These are phyloP conservation scores for Fraxinus sp. DNA, from an alignment of 305 asterid genomes.

Conservation along the genomic window DNA sequence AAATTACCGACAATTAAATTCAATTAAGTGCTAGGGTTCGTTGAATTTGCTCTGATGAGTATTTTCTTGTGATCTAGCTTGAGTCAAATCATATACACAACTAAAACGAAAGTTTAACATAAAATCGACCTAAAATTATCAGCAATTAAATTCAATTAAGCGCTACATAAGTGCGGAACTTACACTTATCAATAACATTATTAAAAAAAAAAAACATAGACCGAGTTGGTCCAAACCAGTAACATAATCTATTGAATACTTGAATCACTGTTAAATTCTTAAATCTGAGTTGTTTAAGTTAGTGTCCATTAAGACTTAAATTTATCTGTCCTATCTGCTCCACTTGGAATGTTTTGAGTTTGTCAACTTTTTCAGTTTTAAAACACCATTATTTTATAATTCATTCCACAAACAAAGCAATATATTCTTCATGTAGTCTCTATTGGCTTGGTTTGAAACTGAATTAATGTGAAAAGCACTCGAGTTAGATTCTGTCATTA, in stretches of 20 bases:
- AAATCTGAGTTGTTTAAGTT: neutral
- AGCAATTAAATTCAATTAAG: neutral
- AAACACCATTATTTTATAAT: conserved; percentile 10
- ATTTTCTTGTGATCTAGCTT: neutral
- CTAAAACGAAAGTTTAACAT: neutral
- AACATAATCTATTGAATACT: neutral
- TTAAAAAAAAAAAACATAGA: neutral
- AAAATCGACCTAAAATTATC: neutral
- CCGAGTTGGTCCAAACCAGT: neutral
- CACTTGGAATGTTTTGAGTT: conserved; percentile 57
- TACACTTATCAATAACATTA: neutral
- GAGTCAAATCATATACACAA: neutral
- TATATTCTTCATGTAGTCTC: conserved; percentile 5
- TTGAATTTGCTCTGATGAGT: neutral
- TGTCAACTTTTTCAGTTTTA: conserved; percentile 35
- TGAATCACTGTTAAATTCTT: neutral
- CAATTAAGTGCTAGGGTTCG: too few relatives aligned
- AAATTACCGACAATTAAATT: too few relatives aligned
- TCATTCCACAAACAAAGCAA: neutral
- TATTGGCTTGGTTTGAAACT: conserved; percentile 15
- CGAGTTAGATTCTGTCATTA: conserved; percentile 35
- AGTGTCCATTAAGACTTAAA: conserved; percentile 24
- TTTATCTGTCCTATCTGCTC: conserved; percentile 38
- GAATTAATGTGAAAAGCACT: conserved; percentile 44
- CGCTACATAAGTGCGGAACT: neutral